Evolutionary conservation across 257 asterid species (phyloP).

Genomic region (Nyctanthes arbortristis): DNA sequence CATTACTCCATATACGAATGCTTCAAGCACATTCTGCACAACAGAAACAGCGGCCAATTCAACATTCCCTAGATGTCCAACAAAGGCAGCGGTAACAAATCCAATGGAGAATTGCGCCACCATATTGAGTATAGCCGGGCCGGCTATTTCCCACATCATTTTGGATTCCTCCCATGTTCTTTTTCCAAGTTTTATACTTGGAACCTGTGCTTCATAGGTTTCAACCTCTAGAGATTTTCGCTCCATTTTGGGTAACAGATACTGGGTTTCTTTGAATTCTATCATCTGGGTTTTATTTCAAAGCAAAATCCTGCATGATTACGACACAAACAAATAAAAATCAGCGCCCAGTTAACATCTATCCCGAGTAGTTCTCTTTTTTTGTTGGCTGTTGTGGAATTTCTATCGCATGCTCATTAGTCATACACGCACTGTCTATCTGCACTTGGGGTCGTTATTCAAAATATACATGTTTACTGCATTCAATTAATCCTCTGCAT

Average conservation of each 20-base stretch:
- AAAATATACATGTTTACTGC: too few relatives aligned
- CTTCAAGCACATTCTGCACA: slow-evolving; percentile 77
- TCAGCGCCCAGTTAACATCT: background rate
- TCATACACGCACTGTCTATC: too few relatives aligned
- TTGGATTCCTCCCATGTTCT: slow-evolving; percentile 62
- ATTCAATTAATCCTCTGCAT: too few relatives aligned
- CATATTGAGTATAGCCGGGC: slow-evolving; percentile 61
- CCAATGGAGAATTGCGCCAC: slow-evolving; percentile 78
- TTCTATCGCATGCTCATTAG: too few relatives aligned
- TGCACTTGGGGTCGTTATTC: too few relatives aligned
- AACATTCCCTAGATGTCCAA: slow-evolving; percentile 69
- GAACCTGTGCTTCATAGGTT: slow-evolving; percentile 3
- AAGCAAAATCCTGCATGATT: background rate
- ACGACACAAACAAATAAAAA: background rate
- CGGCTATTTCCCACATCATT: slow-evolving; percentile 70
- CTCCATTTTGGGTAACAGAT: slow-evolving; percentile 38
- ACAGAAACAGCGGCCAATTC: slow-evolving; percentile 84
- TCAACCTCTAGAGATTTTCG: slow-evolving; percentile 33
- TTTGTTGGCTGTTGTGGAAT: too few relatives aligned
- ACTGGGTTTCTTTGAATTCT: slow-evolving; percentile 37
- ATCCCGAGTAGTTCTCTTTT: too few relatives aligned
- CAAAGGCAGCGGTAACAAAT: slow-evolving; percentile 65
- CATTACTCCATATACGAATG: slow-evolving; percentile 80
- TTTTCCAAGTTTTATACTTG: slow-evolving; percentile 1
- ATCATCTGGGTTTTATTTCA: background rate